These are phyloP conservation scores for Talaromyces sp. DNA, from an alignment of 2,329 filamentous ascomycete genomes.

Conservation along the genomic window DNA sequence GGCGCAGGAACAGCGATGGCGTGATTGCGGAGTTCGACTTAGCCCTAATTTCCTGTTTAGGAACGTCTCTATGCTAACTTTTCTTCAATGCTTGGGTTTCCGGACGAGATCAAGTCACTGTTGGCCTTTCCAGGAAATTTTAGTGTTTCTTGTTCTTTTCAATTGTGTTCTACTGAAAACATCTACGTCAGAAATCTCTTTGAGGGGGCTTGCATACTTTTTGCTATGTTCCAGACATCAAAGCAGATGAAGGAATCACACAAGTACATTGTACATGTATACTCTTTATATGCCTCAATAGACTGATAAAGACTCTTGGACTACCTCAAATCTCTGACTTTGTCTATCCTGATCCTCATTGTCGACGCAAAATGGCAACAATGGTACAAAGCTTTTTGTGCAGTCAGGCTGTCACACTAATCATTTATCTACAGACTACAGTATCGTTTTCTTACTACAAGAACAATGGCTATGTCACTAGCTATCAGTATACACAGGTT, in stretches of 20 bases:
- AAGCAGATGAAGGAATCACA: background rate
- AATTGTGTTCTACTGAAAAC: background rate
- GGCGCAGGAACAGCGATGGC: slow-evolving; percentile 16
- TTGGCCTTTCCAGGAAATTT: background rate
- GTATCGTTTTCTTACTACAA: too few species aligned
- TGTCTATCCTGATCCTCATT: background rate
- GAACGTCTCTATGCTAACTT: background rate
- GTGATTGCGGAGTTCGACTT: slow-evolving; percentile 11
- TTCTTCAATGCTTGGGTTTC: background rate
- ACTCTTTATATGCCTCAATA: background rate
- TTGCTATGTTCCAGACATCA: background rate
- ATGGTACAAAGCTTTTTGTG: background rate
- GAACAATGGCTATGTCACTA: background rate
- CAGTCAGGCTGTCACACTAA: background rate
- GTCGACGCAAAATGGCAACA: background rate
- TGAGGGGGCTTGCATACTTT: background rate
- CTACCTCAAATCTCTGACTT: background rate
- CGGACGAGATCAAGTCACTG: background rate
- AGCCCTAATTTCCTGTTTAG: slow-evolving; percentile 14
- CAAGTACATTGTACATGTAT: slow-evolving; percentile 2
- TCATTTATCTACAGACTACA: background rate
- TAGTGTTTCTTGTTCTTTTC: too few species aligned
- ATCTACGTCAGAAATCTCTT: background rate
- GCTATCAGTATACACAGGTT: background rate
- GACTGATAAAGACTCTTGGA: background rate